Percentiles rank a stretch among this genome's conserved stretches.
Conservation (phyloP, 495 filamentous ascomycete genomes). For the Pyronema domesticum region DNA sequence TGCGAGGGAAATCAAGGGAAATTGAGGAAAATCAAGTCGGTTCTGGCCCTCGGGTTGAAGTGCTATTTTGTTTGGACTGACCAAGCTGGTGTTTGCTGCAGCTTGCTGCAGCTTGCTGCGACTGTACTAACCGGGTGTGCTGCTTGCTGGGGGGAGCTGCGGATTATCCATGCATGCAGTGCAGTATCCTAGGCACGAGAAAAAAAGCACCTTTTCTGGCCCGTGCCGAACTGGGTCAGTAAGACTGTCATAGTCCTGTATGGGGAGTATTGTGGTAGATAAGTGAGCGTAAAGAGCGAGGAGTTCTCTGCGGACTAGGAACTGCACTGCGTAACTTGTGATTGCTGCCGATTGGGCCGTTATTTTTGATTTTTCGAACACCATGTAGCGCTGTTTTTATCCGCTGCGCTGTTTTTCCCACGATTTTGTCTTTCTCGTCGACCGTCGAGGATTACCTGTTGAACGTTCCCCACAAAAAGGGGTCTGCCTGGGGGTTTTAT, state of each 20-base stretch:
- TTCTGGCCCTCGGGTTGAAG: no score
- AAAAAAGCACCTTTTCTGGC: conserved; percentile 8
- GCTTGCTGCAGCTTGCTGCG: conserved; percentile 6
- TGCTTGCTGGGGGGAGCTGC: not conserved
- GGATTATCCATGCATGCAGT: no score
- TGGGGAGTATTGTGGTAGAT: no score
- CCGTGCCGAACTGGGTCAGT: not conserved
- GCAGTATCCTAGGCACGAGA: no score
- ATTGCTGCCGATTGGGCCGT: not conserved
- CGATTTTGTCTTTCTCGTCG: not conserved
- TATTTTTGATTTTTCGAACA: not conserved
- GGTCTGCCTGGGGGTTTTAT: no score
- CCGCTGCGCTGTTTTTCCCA: not conserved
- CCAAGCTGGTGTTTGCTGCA: conserved; percentile 12
- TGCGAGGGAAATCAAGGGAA: no score
- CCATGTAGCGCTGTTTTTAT: not conserved
- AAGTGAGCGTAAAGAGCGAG: conserved; percentile 3
- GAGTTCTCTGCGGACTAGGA: conserved; percentile 11
- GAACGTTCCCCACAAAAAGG: not conserved
- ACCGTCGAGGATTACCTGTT: not conserved
- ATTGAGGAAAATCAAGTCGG: no score
- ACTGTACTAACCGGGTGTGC: not conserved
- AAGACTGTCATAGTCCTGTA: no score
- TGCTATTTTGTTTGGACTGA: no score
- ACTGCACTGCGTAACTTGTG: not conserved